phyloP scores from a whole-genome alignment of 2,329 filamentous ascomycete species.

The Acarospora socialis region DNA sequence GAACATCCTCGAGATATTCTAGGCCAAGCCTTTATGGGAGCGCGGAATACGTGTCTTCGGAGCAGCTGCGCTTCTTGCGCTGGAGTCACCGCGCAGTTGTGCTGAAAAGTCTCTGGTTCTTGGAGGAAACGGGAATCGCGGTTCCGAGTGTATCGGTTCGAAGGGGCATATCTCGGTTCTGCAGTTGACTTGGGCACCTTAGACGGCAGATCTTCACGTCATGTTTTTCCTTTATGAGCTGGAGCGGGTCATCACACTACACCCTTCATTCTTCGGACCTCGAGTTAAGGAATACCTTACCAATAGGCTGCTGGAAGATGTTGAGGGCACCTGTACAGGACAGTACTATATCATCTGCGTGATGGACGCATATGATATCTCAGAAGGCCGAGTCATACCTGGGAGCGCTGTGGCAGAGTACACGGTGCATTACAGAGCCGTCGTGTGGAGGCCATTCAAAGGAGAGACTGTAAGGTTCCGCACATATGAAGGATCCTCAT shows the following conservation, averaged over 20 bases:
- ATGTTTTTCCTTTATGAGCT: constrained; percentile 99
- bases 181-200: neutral
- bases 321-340: constrained; percentile 89
- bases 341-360: constrained; percentile 97
- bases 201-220: constrained; percentile 17
- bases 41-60: neutral
- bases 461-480: constrained; percentile 71
- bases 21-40: constrained; percentile 1
- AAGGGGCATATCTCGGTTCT: too few species aligned
- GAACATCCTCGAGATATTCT: neutral
- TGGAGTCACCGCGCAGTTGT: neutral
- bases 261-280: constrained; percentile 91
- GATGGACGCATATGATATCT: constrained; percentile 82
- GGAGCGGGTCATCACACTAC: constrained; percentile 84
- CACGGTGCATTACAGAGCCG: constrained; percentile 84
- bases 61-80: neutral
- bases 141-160: too few species aligned
- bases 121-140: neutral
- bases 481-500: neutral
- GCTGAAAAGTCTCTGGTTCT: neutral
- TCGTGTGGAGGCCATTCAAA: constrained; percentile 96
- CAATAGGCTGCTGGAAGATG: constrained; percentile 76
- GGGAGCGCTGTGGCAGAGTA: constrained; percentile 88
- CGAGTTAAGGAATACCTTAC: constrained; percentile 88
- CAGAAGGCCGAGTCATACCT: constrained; percentile 80